Conservation (phyloP, 2,329 filamentous ascomycete species). For the Colletotrichum truncatum region DNA sequence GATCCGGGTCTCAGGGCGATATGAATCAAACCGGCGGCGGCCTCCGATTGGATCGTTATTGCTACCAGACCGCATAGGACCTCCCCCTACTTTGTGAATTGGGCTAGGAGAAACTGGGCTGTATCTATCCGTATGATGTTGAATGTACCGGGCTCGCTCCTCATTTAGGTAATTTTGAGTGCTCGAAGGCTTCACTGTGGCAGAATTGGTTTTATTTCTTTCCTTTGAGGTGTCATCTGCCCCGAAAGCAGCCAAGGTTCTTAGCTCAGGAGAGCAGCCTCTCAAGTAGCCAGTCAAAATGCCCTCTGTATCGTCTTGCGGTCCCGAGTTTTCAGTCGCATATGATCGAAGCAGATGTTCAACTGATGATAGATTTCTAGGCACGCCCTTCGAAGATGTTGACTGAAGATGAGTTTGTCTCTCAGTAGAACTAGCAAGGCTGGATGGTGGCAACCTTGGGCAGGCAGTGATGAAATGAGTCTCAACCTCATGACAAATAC, state of each 20-base stretch:
- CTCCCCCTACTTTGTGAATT: background rate
- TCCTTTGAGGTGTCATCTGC: background rate
- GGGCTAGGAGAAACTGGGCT: background rate
- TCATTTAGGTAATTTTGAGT: background rate
- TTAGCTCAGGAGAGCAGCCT: too few species aligned
- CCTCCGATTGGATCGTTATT: background rate
- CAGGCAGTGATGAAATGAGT: slow-evolving; percentile 31
- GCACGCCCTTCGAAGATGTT: background rate
- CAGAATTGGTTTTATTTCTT: background rate
- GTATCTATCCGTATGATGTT: background rate
- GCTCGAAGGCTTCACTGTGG: background rate
- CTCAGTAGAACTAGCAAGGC: background rate
- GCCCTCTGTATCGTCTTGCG: too few species aligned
- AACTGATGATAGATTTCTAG: background rate
- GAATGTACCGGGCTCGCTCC: slow-evolving; percentile 9
- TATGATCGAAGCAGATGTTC: background rate
- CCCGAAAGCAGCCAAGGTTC: too few species aligned
- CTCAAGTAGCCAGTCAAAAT: too few species aligned
- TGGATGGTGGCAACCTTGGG: background rate
- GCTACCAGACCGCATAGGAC: background rate
- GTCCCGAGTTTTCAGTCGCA: too few species aligned
- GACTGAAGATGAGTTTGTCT: background rate
- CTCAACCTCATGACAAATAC: slow-evolving; percentile 26
- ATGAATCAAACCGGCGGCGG: background rate
- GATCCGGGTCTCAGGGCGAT: background rate